phyloP scores from a whole-genome alignment of 2,329 filamentous ascomycete species.

The Dichotomopilus funicola region DNA sequence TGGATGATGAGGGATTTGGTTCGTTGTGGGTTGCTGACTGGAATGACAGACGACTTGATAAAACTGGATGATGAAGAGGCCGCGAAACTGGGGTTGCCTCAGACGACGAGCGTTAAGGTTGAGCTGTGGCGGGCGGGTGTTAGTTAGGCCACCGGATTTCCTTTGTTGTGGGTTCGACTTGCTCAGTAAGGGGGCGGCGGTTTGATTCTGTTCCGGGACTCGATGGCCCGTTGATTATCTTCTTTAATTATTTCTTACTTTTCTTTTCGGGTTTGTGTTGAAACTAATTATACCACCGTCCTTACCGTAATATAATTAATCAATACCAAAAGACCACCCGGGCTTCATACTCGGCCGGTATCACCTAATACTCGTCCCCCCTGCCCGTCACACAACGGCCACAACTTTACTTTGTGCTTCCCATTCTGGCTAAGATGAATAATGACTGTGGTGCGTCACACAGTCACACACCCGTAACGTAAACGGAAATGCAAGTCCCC shows the following conservation, averaged over 20 bases:
- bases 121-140: slow-evolving; percentile 11
- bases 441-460: too few relatives aligned
- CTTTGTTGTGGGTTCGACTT: neutral
- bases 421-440: too few relatives aligned
- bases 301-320: too few relatives aligned
- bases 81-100: slow-evolving; percentile 9
- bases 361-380: neutral
- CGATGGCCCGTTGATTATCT: too few relatives aligned
- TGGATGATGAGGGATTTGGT: neutral
- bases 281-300: too few relatives aligned
- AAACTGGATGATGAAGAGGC: slow-evolving; percentile 7
- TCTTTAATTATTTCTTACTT: too few relatives aligned
- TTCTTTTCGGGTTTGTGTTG: too few relatives aligned
- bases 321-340: too few relatives aligned
- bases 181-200: too few relatives aligned
- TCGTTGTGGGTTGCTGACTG: neutral
- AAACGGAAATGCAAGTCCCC: too few relatives aligned
- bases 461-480: too few relatives aligned
- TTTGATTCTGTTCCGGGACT: neutral
- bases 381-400: neutral
- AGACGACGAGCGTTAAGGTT: neutral
- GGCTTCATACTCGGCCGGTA: too few relatives aligned
- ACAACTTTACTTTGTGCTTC: neutral
- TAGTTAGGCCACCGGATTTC: neutral
- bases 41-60: neutral